Percentiles rank a stretch among this genome's conserved stretches.
Conservation (phyloP, 176 grass and related monocot genomes). For the Eremochloa ophiuroides region DNA sequence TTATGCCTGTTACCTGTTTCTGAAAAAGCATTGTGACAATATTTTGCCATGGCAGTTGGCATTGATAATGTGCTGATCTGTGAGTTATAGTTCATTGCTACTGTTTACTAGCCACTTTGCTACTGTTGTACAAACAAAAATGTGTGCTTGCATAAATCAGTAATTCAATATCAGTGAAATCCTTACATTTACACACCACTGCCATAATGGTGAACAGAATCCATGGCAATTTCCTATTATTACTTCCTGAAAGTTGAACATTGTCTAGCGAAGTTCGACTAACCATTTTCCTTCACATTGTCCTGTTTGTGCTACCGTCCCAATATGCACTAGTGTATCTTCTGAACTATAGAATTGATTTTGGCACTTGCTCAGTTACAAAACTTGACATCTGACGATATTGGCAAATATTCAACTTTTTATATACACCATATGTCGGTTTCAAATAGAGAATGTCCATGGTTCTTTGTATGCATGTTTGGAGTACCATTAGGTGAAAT, state of each 20-base stretch:
- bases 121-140: not conserved
- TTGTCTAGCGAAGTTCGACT: not conserved
- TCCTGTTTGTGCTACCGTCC: not conserved
- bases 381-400: not conserved
- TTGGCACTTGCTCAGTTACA: not conserved
- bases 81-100: not conserved
- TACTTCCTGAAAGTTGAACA: conserved; percentile 6
- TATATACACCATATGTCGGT: not conserved
- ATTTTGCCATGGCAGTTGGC: not conserved
- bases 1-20: not conserved
- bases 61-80: not conserved
- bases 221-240: not conserved
- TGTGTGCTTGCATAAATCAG: not conserved
- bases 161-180: not conserved
- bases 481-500: conserved; percentile 15
- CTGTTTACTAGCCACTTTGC: not conserved
- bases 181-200: not conserved
- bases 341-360: not conserved
- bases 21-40: not conserved
- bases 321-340: not conserved
- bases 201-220: not conserved
- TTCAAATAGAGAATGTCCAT: not conserved
- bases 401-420: not conserved
- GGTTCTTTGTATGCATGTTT: not conserved
- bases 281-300: not conserved